A percentile compares a stretch with the other conserved stretches of the same genome.
phyloP scores from a whole-genome alignment of 371 early-diverging fungal species.

The Apophysomyces sp. region DNA sequence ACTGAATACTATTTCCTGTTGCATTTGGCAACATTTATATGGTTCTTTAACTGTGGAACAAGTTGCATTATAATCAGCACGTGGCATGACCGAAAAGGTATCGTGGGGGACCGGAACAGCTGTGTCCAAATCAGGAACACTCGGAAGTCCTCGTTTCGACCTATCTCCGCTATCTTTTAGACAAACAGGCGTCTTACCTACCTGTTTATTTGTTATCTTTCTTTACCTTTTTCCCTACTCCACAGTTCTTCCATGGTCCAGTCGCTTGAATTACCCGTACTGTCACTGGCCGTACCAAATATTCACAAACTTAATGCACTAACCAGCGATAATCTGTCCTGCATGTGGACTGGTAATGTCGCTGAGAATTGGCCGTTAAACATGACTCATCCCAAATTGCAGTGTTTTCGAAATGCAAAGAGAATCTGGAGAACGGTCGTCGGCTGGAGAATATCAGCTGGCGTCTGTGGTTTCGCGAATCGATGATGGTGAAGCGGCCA shows the following conservation, averaged over 20 bases:
- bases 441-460: constrained; percentile 51
- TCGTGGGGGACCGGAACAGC: background rate
- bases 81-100: background rate
- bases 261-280: constrained; percentile 41
- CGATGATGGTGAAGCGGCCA: constrained; percentile 9
- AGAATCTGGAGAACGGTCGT: constrained; percentile 43
- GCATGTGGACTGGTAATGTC: constrained; percentile 49
- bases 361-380: background rate
- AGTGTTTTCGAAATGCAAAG: constrained; percentile 46
- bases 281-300: constrained; percentile 43
- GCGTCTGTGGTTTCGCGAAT: constrained; percentile 30
- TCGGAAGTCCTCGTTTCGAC: background rate
- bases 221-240: background rate
- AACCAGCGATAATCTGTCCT: constrained; percentile 38
- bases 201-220: background rate
- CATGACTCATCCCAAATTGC: background rate
- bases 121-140: background rate
- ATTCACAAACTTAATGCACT: constrained; percentile 35
- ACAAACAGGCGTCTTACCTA: background rate
- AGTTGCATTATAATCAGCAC: constrained; percentile 1
- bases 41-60: too few species aligned
- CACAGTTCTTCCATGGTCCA: constrained; percentile 23
- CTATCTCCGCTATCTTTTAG: too few species aligned
- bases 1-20: too few species aligned
- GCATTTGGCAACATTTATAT: too few species aligned